phyloP scores from a whole-genome alignment of 2,329 filamentous ascomycete genomes.

The Paramyrothecium roridum region DNA sequence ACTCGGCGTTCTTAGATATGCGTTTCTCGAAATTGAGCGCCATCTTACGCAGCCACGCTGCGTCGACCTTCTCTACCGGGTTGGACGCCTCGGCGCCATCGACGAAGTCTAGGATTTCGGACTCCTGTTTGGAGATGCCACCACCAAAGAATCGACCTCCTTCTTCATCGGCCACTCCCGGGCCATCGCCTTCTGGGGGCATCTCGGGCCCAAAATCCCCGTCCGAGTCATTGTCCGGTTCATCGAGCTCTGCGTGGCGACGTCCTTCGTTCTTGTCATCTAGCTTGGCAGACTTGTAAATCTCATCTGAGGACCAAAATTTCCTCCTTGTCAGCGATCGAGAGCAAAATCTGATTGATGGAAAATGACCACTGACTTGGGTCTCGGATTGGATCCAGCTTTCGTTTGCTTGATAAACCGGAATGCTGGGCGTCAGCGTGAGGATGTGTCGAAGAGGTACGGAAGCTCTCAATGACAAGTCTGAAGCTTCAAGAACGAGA shows the following conservation, averaged over 20 bases:
- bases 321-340: background rate
- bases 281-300: conserved; percentile 62
- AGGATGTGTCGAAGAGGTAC: background rate
- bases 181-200: conserved; percentile 39
- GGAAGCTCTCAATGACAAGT: too few relatives aligned
- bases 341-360: conserved; percentile 1
- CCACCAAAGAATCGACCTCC: conserved; percentile 95
- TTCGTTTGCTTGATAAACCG: conserved; percentile 56
- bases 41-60: conserved; percentile 76
- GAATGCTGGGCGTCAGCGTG: conserved; percentile 30
- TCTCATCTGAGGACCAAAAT: conserved; percentile 43
- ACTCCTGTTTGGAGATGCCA: conserved; percentile 78
- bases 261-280: conserved; percentile 37
- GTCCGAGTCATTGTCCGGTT: conserved; percentile 45
- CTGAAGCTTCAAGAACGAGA: background rate
- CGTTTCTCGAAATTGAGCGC: conserved; percentile 84
- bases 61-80: conserved; percentile 73
- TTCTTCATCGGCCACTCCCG: conserved; percentile 64
- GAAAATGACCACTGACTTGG: conserved; percentile 47
- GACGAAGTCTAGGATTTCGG: conserved; percentile 83
- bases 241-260: conserved; percentile 42
- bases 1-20: conserved; percentile 85
- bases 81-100: conserved; percentile 47
- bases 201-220: conserved; percentile 44
- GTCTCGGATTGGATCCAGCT: conserved; percentile 58